A percentile compares a stretch with the other conserved stretches of the same genome.
These are phyloP conservation scores for Fusarium mangiferae DNA, from an alignment of 2,329 filamentous ascomycete genomes.

Conservation along the genomic window DNA sequence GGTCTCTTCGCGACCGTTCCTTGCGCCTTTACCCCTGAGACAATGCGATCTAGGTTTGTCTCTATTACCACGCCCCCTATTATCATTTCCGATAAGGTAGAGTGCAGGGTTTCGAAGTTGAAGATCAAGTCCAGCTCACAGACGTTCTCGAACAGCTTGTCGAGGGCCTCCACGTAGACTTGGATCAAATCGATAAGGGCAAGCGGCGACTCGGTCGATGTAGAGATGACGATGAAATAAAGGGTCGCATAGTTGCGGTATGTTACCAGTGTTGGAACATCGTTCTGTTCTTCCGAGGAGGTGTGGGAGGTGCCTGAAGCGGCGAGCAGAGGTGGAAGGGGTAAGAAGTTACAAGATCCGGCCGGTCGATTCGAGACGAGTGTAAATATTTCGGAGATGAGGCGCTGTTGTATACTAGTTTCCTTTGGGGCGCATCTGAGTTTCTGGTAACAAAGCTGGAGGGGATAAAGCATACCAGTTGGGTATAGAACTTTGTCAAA, in stretches of 20 bases:
- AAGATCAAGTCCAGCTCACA: constrained; percentile 99
- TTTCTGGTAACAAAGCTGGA: background rate
- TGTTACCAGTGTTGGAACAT: constrained; percentile 93
- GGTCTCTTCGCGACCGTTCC: constrained; percentile 82
- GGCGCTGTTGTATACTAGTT: constrained; percentile 94
- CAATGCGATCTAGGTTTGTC: constrained; percentile 88
- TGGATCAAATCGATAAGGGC: constrained; percentile 97
- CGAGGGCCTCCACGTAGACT: constrained; percentile 95
- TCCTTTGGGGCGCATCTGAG: constrained; percentile 68
- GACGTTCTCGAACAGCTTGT: constrained; percentile 96
- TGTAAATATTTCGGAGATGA: constrained; percentile 97
- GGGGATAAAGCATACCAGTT: constrained; percentile 70
- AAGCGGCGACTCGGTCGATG: constrained; percentile 93
- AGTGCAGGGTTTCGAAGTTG: constrained; percentile 97
- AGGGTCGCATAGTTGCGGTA: constrained; percentile 98
- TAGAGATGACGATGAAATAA: constrained; percentile 98
- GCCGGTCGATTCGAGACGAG: constrained; percentile 90
- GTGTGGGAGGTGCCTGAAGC: constrained; percentile 70
- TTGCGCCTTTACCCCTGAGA: constrained; percentile 82
- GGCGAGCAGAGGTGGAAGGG: constrained; percentile 74
- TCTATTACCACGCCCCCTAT: constrained; percentile 95
- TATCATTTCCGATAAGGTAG: constrained; percentile 91
- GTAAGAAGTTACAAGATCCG: constrained; percentile 98
- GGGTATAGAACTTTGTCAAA: constrained; percentile 98
- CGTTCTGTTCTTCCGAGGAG: constrained; percentile 78